Evolutionary conservation across 83 land plant genomes (phyloP), one percentile per base, ranked within the genome.

Genomic region (Isoetes engelmannii): DNA sequence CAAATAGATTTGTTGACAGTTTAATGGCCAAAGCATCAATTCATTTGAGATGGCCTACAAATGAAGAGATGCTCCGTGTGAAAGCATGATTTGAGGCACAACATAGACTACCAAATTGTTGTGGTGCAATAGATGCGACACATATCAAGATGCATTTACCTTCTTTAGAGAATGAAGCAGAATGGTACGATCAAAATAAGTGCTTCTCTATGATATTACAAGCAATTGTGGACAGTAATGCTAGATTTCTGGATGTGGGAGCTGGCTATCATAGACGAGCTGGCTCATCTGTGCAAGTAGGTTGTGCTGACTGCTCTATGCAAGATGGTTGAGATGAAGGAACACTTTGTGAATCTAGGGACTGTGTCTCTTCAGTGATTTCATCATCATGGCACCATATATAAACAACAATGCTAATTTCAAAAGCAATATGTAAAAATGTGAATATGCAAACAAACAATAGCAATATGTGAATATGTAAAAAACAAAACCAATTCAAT

Each of bases 71-170:
- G 70, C 77, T 67, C 63, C 60, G 37, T 45, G 64, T 79, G 28
- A 79, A 79, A 69, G 81, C 63, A 21, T 77, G 81, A 5, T 79
- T 79, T 58, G 46, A 53, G 13, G 65, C 50, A 41, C 53, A 76
- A 47, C 80, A 79, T 43, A 73, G 81, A 2, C 54, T 79, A 47
- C 79, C 80, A 21, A 79, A 79, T 21, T 79, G 81, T 46, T 79
- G 81, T 51, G 81, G 81, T 19, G 81, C 70, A 12, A 55, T 79
- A 15, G 81, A 75, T 75, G 79, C 70, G 15, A 70, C 79, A 7
- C 81, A 75, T 57, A 70, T 79, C 37, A 53, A 48, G 44, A 70
- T 79, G 73, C 78, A 79, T 53, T 63, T 79, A 7, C 81, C 74
- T 13, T 65, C 49, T 18, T 55, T 55, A 10, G 74, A 72, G 69